Evolutionary conservation across 208 protist genomes (phyloP), one percentile per base, ranked within the genome.

Genomic region (Crithidia sp.): DNA sequence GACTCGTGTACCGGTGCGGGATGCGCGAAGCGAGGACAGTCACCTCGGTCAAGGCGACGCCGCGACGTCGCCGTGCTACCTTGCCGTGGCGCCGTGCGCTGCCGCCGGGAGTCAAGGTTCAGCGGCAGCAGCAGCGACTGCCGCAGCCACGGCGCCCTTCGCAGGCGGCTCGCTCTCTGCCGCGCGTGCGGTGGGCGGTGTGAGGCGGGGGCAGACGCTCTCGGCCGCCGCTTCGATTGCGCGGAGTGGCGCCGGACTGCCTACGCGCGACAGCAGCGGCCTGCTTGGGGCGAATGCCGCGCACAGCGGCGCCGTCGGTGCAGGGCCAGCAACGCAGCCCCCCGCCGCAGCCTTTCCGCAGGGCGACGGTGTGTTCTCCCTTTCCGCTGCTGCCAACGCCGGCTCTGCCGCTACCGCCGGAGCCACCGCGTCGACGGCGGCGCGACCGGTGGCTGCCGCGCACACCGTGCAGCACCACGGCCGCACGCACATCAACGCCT

Each of bases 401-500:
- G 28, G 28, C 28, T 28, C 28, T 28, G 28, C 28, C 28, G 28
- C 28, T 28, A 28, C 28, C 28, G 28, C 28, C 28, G 28, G 28
- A 28, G 28, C 28, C 28, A 28, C 28, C 28, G 28, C 28, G 28
- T 0, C 13, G 17, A 3, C 45, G 16, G n/a, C 4, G 10, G 49
- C 37, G 44, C 39, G 61, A 6, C 9, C 71, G 16, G 37, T 45
- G 67, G 45, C 39, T n/a, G 39, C 76, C 71, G 19, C 67, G 65
- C 53, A 45, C 45, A 65, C 74, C 2, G 62, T 69, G 65, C 41
- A 73, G 28, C 89, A 94, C 62, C 70, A 76, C 19, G 88, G 90
- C 56, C 74, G 84, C 28, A 89, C 84, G 10, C 90, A 95, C 77
- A 77, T 90, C 43, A 92, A 76, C 62, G 84, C 77, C 0, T 67